Evolutionary conservation across 2,329 filamentous ascomycete species (phyloP).

Genomic region (Phialophora chinensis): DNA sequence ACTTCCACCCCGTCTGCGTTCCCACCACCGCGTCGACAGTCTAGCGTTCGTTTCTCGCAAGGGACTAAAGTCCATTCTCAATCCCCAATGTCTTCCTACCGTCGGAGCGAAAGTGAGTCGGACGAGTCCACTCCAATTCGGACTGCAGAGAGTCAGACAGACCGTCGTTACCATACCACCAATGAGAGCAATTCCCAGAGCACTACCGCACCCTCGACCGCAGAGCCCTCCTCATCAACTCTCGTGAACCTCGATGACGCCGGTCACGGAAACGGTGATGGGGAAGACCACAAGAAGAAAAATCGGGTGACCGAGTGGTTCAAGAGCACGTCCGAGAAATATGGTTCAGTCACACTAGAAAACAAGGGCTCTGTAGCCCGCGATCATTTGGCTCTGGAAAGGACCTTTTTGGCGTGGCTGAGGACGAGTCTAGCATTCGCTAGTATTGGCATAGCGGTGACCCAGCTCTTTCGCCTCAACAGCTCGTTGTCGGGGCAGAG

Average conservation of each 20-base stretch:
- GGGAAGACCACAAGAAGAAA: conserved; percentile 23
- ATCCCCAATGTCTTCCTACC: conserved; percentile 34
- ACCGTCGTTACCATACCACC: conserved; percentile 36
- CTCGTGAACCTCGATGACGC: conserved; percentile 3
- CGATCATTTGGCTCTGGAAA: conserved; percentile 69
- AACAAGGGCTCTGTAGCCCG: conserved; percentile 71
- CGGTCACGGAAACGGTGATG: conserved; percentile 11
- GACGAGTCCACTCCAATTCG: conserved; percentile 39
- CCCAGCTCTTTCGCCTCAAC: conserved; percentile 70
- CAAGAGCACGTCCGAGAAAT: conserved; percentile 60
- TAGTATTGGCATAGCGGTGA: conserved; percentile 69
- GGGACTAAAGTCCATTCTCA: conserved; percentile 29
- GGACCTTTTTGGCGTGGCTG: conserved; percentile 72
- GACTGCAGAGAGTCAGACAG: conserved; percentile 27
- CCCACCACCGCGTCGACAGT: conserved; percentile 16
- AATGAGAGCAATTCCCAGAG: conserved; percentile 9
- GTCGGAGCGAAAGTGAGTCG: conserved; percentile 22
- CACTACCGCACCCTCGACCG: neutral
- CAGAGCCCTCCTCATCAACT: conserved; percentile 2
- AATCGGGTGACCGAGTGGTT: conserved; percentile 49
- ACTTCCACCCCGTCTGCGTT: conserved; percentile 17
- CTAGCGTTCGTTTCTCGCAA: conserved; percentile 37
- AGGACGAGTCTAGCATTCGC: conserved; percentile 70
- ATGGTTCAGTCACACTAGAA: conserved; percentile 67
- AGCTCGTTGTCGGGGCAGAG: conserved; percentile 46